A percentile compares a stretch with the other conserved stretches of the same genome.
Conservation (phyloP, 208 protist species). For the Trypanosoma vivax region DNA sequence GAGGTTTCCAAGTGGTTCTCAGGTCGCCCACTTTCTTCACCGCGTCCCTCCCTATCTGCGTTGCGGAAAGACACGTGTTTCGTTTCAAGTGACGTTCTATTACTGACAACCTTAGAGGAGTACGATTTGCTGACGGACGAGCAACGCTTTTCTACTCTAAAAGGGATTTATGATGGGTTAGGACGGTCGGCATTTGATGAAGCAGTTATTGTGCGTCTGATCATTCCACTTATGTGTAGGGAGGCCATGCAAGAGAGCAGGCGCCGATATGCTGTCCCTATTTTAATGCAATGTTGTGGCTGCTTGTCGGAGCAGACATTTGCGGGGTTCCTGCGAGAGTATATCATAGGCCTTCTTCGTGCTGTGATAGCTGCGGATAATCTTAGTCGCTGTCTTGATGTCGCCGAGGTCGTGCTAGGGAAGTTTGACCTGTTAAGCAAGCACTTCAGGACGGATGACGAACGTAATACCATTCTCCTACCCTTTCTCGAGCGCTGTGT, state of each 20-base stretch:
- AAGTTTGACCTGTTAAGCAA: conserved; percentile 25
- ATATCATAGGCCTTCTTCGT: conserved; percentile 27
- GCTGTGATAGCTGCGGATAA: conserved; percentile 22
- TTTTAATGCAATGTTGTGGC: conserved; percentile 32
- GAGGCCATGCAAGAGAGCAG: conserved; percentile 29
- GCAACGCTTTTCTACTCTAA: conserved; percentile 28
- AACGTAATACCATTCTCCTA: conserved; percentile 23
- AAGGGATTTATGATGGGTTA: conserved; percentile 33
- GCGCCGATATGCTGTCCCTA: conserved; percentile 43
- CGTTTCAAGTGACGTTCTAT: conserved; percentile 28
- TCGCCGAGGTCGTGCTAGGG: conserved; percentile 42
- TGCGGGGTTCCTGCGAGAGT: conserved; percentile 22
- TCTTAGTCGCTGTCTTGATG: conserved; percentile 16
- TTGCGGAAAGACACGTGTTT: conserved; percentile 13
- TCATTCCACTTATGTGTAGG: conserved; percentile 47
- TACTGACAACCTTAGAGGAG: conserved; percentile 20
- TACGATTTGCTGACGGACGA: conserved; percentile 37
- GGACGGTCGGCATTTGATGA: conserved; percentile 25
- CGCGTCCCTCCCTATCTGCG: conserved; percentile 16
- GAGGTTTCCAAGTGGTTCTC: conserved; percentile 36
- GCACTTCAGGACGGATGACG: conserved; percentile 27
- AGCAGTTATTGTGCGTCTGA: conserved; percentile 20
- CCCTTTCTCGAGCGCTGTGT: conserved; percentile 40
- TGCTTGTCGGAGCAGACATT: conserved; percentile 24
- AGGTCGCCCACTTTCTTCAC: conserved; percentile 14